Conservation (phyloP, 2,329 filamentous ascomycete genomes). For the Tolypocladium capitatum region DNA sequence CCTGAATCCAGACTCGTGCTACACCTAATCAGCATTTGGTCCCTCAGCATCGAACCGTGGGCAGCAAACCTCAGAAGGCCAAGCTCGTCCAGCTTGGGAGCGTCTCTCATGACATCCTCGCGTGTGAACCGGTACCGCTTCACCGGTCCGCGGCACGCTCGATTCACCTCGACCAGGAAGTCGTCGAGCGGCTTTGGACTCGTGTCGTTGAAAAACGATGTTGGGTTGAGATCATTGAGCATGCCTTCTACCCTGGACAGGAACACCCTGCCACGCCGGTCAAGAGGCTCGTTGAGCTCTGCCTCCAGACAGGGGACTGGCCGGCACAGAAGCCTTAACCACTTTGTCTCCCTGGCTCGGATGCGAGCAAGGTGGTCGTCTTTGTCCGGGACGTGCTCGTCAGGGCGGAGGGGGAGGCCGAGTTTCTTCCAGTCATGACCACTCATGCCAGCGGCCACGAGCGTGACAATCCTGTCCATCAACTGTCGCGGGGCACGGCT, state of each 20-base stretch:
- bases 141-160: constrained; percentile 2
- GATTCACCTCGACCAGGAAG: constrained; percentile 13
- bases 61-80: constrained; percentile 7
- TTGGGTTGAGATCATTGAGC: constrained; percentile 8
- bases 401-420: no score
- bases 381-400: no score
- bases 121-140: constrained; percentile 11
- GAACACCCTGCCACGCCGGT: constrained; percentile 7
- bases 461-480: constrained; percentile 4
- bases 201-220: constrained; percentile 7
- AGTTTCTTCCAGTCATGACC: not conserved
- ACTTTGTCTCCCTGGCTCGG: constrained; percentile 10
- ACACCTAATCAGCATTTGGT: no score
- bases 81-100: constrained; percentile 1
- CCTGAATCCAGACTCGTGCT: no score
- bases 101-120: constrained; percentile 7
- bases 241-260: constrained; percentile 10
- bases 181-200: constrained; percentile 6
- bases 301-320: constrained; percentile 3
- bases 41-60: no score
- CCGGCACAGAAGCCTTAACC: constrained; percentile 11
- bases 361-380: constrained; percentile 1
- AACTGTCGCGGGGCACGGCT: constrained; percentile 8
- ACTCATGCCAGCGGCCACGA: constrained; percentile 4
- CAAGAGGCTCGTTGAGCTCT: constrained; percentile 1